A percentile compares a stretch with the other conserved stretches of the same genome.
Evolutionary conservation across 208 protist genomes (phyloP).

Genomic region (Herpetomonas samuelpessoai): DNA sequence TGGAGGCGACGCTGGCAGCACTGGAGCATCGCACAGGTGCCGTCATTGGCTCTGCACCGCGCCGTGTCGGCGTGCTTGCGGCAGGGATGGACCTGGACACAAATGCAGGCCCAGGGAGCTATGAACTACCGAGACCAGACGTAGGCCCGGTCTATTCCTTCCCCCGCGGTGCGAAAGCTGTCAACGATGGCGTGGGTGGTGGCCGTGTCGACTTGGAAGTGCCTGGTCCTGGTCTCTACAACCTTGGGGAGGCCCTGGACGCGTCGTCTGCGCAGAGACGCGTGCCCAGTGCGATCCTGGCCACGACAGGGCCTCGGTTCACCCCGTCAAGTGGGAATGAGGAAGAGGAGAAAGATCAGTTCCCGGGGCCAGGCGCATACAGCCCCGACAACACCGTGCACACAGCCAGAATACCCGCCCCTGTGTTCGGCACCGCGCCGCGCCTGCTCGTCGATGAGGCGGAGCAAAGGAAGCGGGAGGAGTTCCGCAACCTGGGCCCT

Average conservation of each 20-base stretch:
- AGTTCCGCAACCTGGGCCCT: conserved; percentile 23
- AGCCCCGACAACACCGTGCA: neutral
- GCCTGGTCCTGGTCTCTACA: conserved; percentile 56
- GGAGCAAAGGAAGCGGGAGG: neutral
- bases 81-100: too few relatives aligned
- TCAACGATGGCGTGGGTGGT: neutral
- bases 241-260: conserved; percentile 17
- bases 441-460: conserved; percentile 18
- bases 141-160: too few relatives aligned
- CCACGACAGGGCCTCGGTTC: conserved; percentile 13
- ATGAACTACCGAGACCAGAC: conserved; percentile 24
- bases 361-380: conserved; percentile 33
- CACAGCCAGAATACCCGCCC: neutral
- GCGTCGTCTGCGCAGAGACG: neutral
- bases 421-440: conserved; percentile 35
- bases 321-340: neutral
- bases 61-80: conserved; percentile 1
- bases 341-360: neutral
- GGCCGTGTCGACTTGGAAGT: conserved; percentile 4
- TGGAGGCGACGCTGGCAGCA: conserved; percentile 7
- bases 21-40: conserved; percentile 22
- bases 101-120: conserved; percentile 35
- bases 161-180: neutral
- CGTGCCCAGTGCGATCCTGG: neutral
- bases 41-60: conserved; percentile 44